These are phyloP conservation scores for Simplicillium sp. DNA, from an alignment of 2,329 filamentous ascomycete species.

Conservation along the genomic window DNA sequence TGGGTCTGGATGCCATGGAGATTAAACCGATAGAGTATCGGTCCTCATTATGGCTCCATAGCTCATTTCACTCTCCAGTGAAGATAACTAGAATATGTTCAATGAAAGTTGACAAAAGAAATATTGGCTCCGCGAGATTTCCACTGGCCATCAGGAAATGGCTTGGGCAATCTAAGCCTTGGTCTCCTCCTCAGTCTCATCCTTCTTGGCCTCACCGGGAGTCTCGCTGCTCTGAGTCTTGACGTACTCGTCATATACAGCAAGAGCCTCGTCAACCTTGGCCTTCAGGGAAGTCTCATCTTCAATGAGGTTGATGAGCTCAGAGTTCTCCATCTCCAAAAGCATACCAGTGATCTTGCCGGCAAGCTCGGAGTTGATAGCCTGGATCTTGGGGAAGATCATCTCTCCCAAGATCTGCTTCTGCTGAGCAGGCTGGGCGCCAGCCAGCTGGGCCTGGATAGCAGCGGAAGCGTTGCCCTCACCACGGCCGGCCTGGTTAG, in stretches of 20 bases:
- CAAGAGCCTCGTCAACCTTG: slow-evolving; percentile 96
- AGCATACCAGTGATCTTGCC: slow-evolving; percentile 99
- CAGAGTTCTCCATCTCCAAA: slow-evolving; percentile 95
- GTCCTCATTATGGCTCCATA: background rate
- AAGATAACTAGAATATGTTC: slow-evolving; percentile 5
- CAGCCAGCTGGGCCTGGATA: slow-evolving; percentile 48
- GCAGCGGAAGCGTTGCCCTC: slow-evolving; percentile 19
- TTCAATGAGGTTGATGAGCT: slow-evolving; percentile 86
- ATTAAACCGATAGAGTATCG: background rate
- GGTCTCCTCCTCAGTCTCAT: slow-evolving; percentile 29
- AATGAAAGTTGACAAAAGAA: slow-evolving; percentile 18
- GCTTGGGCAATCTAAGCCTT: slow-evolving; percentile 24
- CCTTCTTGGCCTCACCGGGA: slow-evolving; percentile 36
- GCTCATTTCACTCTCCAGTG: background rate
- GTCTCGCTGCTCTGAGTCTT: slow-evolving; percentile 45
- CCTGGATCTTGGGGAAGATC: slow-evolving; percentile 97
- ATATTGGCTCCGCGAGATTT: slow-evolving; percentile 9
- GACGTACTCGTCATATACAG: slow-evolving; percentile 97
- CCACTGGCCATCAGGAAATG: slow-evolving; percentile 2
- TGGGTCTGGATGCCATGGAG: too few species aligned
- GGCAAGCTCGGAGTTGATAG: slow-evolving; percentile 87
- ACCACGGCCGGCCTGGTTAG: slow-evolving; percentile 39
- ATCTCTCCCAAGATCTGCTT: slow-evolving; percentile 98
- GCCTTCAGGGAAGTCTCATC: slow-evolving; percentile 80
- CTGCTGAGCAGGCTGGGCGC: slow-evolving; percentile 63